A percentile compares a stretch with the other conserved stretches of the same genome.
Conservation (phyloP, 179 eudicot genomes). For the Actinidia arguta region DNA sequence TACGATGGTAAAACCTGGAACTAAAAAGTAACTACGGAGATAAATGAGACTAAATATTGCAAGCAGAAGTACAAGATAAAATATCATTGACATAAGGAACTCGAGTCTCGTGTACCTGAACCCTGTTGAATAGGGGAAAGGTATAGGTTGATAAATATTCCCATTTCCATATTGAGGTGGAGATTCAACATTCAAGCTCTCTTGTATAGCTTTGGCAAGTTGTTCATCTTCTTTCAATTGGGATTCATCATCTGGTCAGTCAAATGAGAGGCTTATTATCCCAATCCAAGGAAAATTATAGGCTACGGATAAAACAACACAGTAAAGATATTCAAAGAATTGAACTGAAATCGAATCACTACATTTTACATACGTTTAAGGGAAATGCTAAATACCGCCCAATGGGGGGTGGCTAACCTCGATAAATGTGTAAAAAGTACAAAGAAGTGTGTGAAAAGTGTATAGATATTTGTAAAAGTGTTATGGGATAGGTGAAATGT, state of each 20-base stretch:
- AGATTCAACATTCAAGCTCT: conserved; percentile 70
- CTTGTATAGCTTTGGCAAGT: conserved; percentile 86
- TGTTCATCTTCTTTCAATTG: conserved; percentile 85
- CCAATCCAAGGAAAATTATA: neutral
- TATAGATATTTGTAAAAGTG: no score
- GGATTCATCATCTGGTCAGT: conserved; percentile 52
- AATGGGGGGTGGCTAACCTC: no score
- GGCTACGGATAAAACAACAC: neutral
- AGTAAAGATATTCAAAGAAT: neutral
- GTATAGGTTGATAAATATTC: conserved; percentile 64
- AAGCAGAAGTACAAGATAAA: conserved; percentile 6
- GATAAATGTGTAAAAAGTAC: no score
- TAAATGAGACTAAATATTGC: neutral
- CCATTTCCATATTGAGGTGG: conserved; percentile 53
- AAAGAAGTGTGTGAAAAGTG: no score
- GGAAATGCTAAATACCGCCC: no score
- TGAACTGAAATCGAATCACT: neutral
- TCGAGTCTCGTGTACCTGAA: conserved; percentile 56
- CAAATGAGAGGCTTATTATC: conserved; percentile 8
- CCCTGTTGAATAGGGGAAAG: conserved; percentile 64
- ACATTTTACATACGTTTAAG: neutral
- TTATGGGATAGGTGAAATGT: no score
- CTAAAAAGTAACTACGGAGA: neutral
- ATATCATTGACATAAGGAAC: conserved; percentile 6
- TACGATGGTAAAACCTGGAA: neutral